Base-by-base conservation (phyloP, 2,329 filamentous ascomycete genomes). In the Monosporascus sp. region DNA sequence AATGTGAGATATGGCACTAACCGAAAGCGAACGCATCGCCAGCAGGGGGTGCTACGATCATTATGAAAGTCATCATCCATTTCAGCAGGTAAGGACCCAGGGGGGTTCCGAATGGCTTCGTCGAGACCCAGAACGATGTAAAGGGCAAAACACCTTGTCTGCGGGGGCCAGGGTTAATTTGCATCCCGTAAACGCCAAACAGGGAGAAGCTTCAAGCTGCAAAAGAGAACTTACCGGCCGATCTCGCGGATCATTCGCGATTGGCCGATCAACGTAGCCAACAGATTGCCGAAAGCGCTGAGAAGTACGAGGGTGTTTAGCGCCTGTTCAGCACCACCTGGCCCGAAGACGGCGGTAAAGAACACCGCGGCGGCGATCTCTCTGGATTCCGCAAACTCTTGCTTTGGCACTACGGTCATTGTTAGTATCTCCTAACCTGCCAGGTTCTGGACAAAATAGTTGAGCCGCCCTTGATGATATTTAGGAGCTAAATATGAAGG, bases 11-110 rank as follows among this genome's bases (percentile, higher is more conserved):
- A 15, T 37, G 51, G 51, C 44, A 59, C 67, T 37, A 62, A 75
- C 78, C 70, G 60, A 86, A 86, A 56, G 81, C 80, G 64, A 86
- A 87, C 0, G 83, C 83, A 61, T 86, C 82, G 2, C 83, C 83
- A 0, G 81, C 79, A 0, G 83, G 84, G 1, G 81, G 76, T 0
- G 76, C 81, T 0, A 85, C 58, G 37, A 85, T 84, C 77, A 85
- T 82, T 38, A 85, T 57, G 2, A 81, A 57, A 0, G 82, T 85
- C 45, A 83, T 58, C 0, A 64, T 51, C 76, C 79, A 86, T 60
- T 82, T 81, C 3, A 85, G 55, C 1, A 76, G 51, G 58, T 84
- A 84, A 0, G 83, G 82, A 0, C 79, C 82, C 0, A 84, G 65
- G 0, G 83, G 83, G 0, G 84, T 87, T 3, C 82, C 82, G 53